Conservation (phyloP, 306 rosid species). For the Trifolium pratense region DNA sequence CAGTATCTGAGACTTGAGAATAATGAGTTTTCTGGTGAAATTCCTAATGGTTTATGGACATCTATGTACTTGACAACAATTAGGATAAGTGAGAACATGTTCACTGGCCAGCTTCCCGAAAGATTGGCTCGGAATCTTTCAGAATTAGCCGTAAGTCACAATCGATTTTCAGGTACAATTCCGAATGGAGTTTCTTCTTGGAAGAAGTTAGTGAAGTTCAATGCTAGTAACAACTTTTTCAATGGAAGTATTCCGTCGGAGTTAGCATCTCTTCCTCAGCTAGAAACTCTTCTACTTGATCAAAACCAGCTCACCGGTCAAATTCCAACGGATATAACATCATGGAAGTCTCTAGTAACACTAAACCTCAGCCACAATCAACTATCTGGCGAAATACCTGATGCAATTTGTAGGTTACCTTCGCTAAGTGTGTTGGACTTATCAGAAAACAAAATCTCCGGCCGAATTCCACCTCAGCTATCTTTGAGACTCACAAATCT, state of each 20-base stretch:
- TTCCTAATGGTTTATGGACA: slow-evolving; percentile 50
- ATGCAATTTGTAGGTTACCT: slow-evolving; percentile 49
- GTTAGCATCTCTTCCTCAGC: slow-evolving; percentile 52
- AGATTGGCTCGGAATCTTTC: slow-evolving; percentile 36
- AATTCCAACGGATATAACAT: slow-evolving; percentile 50
- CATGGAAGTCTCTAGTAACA: slow-evolving; percentile 51
- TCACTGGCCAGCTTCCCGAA: slow-evolving; percentile 44
- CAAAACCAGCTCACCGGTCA: slow-evolving; percentile 52
- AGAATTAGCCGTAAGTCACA: slow-evolving; percentile 48
- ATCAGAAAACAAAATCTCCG: slow-evolving; percentile 65
- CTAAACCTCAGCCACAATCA: slow-evolving; percentile 57
- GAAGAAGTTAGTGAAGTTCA: slow-evolving; percentile 48
- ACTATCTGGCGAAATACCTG: slow-evolving; percentile 61
- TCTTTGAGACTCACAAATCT: slow-evolving; percentile 32
- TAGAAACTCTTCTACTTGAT: slow-evolving; percentile 55
- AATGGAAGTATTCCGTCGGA: slow-evolving; percentile 65
- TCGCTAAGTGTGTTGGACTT: slow-evolving; percentile 60
- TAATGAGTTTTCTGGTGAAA: slow-evolving; percentile 42
- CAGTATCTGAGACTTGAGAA: slow-evolving; percentile 21
- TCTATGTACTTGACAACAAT: slow-evolving; percentile 33
- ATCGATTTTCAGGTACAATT: slow-evolving; percentile 60
- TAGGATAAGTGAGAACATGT: slow-evolving; percentile 42
- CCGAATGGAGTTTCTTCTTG: slow-evolving; percentile 58
- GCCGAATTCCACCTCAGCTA: slow-evolving; percentile 56
- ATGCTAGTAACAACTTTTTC: slow-evolving; percentile 61